Percentiles rank a stretch among this genome's conserved stretches.
Conservation (phyloP, 495 filamentous ascomycete genomes). For the Trichoderma parareesei region DNA sequence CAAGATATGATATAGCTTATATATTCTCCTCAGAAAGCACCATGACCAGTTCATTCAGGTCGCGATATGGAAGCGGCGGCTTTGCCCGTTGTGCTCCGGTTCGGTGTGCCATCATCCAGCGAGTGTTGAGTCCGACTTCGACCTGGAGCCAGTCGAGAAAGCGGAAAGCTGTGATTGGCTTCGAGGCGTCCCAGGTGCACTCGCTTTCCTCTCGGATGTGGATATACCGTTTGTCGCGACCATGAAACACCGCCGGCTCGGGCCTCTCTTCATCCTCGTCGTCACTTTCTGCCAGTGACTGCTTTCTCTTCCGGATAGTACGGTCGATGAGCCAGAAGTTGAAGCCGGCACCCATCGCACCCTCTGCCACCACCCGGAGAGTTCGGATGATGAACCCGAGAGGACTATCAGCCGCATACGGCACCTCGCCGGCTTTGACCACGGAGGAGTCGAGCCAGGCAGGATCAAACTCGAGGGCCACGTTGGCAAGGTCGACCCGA, state of each 20-base stretch:
- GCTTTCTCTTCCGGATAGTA: background rate
- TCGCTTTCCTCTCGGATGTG: background rate
- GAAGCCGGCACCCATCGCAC: background rate
- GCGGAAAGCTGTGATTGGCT: background rate
- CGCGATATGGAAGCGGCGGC: background rate
- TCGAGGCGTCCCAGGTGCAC: background rate
- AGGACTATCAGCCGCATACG: background rate
- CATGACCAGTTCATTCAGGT: background rate
- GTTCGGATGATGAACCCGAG: background rate
- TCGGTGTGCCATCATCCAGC: background rate
- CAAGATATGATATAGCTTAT: background rate
- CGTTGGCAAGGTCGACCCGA: background rate
- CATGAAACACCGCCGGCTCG: background rate
- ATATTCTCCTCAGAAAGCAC: background rate
- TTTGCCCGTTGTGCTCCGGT: background rate
- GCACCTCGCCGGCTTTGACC: background rate
- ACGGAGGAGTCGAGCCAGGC: background rate
- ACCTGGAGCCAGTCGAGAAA: background rate
- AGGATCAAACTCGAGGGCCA: background rate
- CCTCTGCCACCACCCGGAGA: background rate
- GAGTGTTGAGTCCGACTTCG: background rate
- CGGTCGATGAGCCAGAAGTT: background rate
- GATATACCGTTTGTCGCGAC: background rate
- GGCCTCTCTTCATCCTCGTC: background rate
- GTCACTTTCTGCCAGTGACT: background rate